Evolutionary conservation across 306 rosid genomes (phyloP).

Genomic region (Herpetospermum pedunculosum): DNA sequence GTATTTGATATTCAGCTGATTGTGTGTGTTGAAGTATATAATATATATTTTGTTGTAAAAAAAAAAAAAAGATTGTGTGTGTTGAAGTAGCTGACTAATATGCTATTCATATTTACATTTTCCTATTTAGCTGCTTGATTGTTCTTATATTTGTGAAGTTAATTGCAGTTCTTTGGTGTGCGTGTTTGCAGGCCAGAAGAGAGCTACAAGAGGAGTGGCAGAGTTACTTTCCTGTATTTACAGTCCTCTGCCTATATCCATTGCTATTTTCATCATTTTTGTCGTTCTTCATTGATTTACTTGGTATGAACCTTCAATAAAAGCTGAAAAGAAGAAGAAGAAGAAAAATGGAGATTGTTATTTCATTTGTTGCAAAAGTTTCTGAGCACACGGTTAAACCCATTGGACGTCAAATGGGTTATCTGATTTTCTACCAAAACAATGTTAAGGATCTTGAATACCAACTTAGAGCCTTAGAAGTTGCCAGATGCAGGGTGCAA

Average conservation of each 20-base stretch:
- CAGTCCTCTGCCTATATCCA: not conserved
- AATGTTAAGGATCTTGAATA: not conserved
- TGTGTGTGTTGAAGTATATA: no score
- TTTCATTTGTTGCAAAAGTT: not conserved
- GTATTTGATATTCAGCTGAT: no score
- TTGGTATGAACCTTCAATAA: not conserved
- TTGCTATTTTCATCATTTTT: not conserved
- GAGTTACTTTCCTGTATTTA: not conserved
- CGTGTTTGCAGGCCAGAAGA: not conserved
- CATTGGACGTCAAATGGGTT: conserved; percentile 1
- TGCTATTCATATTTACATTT: no score
- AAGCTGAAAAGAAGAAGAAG: not conserved
- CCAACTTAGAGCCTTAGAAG: not conserved
- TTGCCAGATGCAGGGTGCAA: not conserved
- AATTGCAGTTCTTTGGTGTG: not conserved
- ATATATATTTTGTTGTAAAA: no score
- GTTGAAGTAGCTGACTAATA: no score
- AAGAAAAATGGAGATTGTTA: conserved; percentile 6
- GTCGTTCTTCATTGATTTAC: not conserved
- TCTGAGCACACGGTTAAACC: not conserved
- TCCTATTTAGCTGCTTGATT: no score
- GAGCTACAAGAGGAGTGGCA: not conserved
- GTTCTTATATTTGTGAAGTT: not conserved
- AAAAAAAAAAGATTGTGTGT: no score
- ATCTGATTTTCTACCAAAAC: conserved; percentile 1